Evolutionary conservation across 1,284 basidiomycete species (phyloP).

Genomic region (Marasmius sp.): DNA sequence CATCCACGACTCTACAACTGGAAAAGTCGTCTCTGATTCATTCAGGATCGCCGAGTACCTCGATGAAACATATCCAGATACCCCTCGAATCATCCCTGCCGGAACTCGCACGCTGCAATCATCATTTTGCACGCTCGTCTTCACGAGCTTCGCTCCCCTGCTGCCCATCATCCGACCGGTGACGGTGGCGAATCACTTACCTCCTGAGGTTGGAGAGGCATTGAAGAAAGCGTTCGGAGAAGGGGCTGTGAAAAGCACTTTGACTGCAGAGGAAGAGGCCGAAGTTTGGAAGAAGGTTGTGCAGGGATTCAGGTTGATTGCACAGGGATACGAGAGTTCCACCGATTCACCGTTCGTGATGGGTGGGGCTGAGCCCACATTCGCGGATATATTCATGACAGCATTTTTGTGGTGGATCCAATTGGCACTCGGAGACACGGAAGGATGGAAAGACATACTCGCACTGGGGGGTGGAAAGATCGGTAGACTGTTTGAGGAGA

Average conservation of each 20-base stretch:
- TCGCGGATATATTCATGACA: not conserved
- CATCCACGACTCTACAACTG: not conserved
- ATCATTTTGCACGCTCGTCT: not conserved
- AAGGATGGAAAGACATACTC: not conserved
- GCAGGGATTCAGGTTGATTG: too few relatives aligned
- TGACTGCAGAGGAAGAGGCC: not conserved
- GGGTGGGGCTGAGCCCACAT: not conserved
- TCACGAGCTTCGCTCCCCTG: not conserved
- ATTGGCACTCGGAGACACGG: not conserved
- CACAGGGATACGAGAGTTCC: too few relatives aligned
- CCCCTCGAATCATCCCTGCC: not conserved
- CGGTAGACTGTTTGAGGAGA: not conserved
- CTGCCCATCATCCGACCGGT: not conserved
- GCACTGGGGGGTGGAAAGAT: not conserved
- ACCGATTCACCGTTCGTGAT: not conserved
- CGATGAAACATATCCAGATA: not conserved
- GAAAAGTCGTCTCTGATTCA: not conserved
- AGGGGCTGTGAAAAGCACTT: not conserved
- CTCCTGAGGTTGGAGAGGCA: not conserved
- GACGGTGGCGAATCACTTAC: not conserved
- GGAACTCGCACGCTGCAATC: not conserved
- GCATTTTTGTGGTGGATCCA: not conserved
- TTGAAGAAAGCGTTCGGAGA: not conserved
- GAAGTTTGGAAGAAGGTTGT: too few relatives aligned
- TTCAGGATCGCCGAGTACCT: not conserved